Evolutionary conservation across 352 stramenopile species (phyloP), one percentile per base, ranked within the genome.

Genomic region (Phytophthora boehmeriae): DNA sequence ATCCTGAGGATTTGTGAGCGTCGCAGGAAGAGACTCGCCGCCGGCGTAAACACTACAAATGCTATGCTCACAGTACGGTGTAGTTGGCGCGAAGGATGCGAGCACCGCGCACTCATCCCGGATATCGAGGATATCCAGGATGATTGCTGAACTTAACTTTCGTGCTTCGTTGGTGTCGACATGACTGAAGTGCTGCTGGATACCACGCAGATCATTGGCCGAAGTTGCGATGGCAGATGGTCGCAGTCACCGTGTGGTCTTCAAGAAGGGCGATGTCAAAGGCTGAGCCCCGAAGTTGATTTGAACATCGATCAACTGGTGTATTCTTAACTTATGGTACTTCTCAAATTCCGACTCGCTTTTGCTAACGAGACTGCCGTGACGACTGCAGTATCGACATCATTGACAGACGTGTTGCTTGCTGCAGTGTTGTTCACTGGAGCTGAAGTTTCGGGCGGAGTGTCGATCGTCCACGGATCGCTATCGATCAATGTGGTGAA

Each of bases 401-500:
- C 38, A 4, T 16, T 11, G 6, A 22, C 38, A 4, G n/a, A 6
- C 16, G 38, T 44, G 9, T 4, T 17, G 14, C 22, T 44, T 8
- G 16, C n/a, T 44, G 34, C 3, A 39, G 38, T 44, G 38, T 4
- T 44, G 14, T 44, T 44, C 2, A 0, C 38, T 44, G 38, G 11
- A 41, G 34, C 34, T 41, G 34, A 4, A 44, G 38, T 22, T 22
- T 44, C 38, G 1, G 38, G 20, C 9, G 43, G 43, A 11, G 22
- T 32, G 27, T 54, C 49, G n/a, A 51, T 39, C 19, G 52, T 25
- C 63, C 63, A 65, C 28, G 65, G 48, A 32, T 70, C 59, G 9
- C 56, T 69, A 28, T 63, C 39, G 39, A 61, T 35, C 32, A 69
- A 16, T 39, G 10, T 56, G 49, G 17, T 48, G 43, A 68, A 74